phyloP scores from a whole-genome alignment of 208 protist species.

The Kentomonas sorsogonicus region DNA sequence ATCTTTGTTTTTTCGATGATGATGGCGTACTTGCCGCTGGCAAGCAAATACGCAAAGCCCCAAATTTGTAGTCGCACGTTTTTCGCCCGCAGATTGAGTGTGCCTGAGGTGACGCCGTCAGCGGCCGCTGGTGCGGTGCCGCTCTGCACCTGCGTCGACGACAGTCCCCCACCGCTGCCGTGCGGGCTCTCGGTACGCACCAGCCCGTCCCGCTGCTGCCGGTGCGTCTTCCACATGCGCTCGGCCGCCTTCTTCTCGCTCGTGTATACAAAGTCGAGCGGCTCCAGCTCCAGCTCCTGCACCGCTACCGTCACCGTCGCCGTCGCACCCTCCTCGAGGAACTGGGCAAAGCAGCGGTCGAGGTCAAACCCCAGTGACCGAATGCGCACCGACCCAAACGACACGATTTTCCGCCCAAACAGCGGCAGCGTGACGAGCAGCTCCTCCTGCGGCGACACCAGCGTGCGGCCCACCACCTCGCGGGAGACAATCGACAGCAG shows the following conservation, averaged over 20 bases:
- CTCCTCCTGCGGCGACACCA: constrained; percentile 25
- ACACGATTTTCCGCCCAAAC: constrained; percentile 41
- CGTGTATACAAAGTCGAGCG: constrained; percentile 54
- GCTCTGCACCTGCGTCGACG: constrained; percentile 13
- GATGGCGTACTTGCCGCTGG: constrained; percentile 16
- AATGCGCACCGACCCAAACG: constrained; percentile 33
- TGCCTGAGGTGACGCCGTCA: constrained; percentile 23
- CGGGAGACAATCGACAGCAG: constrained; percentile 31
- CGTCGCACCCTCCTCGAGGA: constrained; percentile 33
- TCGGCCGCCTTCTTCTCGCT: constrained; percentile 29
- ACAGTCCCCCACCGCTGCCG: neutral
- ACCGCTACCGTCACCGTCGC: constrained; percentile 29
- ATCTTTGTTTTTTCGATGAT: constrained; percentile 23
- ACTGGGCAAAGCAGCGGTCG: constrained; percentile 22
- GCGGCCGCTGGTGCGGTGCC: too few species aligned
- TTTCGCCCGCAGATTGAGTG: constrained; percentile 14
- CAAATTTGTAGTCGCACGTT: constrained; percentile 15
- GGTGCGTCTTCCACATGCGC: constrained; percentile 23
- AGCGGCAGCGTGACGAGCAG: constrained; percentile 35
- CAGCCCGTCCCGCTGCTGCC: constrained; percentile 1
- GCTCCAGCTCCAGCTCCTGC: constrained; percentile 31
- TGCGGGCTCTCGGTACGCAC: neutral
- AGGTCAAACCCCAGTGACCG: constrained; percentile 27
- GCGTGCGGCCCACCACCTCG: constrained; percentile 20
- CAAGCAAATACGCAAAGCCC: constrained; percentile 18